phyloP scores from a whole-genome alignment of 176 grass and related monocot genomes.

The Bothriochloa decipiens region DNA sequence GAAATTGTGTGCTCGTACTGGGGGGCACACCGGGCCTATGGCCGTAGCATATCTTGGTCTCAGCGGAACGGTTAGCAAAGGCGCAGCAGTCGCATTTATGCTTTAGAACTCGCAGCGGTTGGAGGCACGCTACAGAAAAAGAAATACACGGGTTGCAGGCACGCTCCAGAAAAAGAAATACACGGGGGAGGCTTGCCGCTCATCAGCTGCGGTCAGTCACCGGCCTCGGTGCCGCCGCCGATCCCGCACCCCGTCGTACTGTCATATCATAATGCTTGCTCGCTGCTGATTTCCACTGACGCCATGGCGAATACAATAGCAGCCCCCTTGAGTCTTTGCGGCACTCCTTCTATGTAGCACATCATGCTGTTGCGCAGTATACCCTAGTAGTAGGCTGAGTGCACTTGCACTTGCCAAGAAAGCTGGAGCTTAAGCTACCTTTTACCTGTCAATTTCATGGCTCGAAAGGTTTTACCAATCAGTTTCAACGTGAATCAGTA shows the following conservation, averaged over 20 bases:
- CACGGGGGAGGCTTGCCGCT: conserved; percentile 35
- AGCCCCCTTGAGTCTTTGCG: neutral
- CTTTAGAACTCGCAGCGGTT: conserved; percentile 17
- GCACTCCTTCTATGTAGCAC: neutral
- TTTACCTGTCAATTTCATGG: neutral
- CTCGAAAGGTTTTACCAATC: neutral
- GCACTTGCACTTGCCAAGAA: neutral
- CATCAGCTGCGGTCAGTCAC: neutral
- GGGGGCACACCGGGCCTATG: neutral
- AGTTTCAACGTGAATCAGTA: neutral
- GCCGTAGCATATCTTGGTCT: conserved; percentile 26
- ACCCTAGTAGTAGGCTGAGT: neutral
- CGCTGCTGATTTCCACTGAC: conserved; percentile 4
- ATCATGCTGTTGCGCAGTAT: neutral
- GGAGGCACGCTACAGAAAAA: conserved; percentile 45
- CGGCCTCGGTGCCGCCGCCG: conserved; percentile 21
- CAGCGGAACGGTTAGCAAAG: conserved; percentile 23
- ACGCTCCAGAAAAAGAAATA: conserved; percentile 42
- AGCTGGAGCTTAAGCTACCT: neutral
- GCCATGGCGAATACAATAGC: too few relatives aligned
- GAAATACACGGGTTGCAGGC: conserved; percentile 31
- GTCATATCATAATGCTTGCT: conserved; percentile 2
- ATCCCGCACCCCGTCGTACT: conserved; percentile 18
- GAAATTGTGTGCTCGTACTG: neutral
- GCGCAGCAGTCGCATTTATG: neutral